Percentiles rank a stretch among this genome's conserved stretches.
These are phyloP conservation scores for Globisporangium splendens DNA, from an alignment of 352 stramenopile genomes.

Conservation along the genomic window DNA sequence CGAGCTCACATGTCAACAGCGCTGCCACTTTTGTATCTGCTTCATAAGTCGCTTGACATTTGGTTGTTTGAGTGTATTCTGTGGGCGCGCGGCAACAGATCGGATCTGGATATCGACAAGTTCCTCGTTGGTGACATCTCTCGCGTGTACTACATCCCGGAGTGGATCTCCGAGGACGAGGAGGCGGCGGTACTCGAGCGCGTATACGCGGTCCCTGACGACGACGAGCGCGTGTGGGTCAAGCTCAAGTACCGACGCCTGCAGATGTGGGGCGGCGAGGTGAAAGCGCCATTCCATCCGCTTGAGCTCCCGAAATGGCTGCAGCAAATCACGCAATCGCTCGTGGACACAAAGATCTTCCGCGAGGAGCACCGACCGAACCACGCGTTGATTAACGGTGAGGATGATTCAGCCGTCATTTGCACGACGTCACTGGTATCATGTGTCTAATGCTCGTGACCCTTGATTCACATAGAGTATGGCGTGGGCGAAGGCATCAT, in stretches of 20 bases:
- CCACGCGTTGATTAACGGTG: slow-evolving; percentile 73
- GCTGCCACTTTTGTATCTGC: neutral
- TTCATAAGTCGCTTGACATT: neutral
- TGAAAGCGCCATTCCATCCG: slow-evolving; percentile 43
- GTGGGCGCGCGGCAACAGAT: slow-evolving; percentile 3
- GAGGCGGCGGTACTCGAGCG: slow-evolving; percentile 52
- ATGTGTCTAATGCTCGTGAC: neutral
- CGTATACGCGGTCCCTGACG: slow-evolving; percentile 40
- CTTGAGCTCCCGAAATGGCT: slow-evolving; percentile 51
- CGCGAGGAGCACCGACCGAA: slow-evolving; percentile 43
- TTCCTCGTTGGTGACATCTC: slow-evolving; percentile 36
- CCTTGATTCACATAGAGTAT: slow-evolving; percentile 38
- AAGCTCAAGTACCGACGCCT: slow-evolving; percentile 58
- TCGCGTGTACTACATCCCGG: slow-evolving; percentile 53
- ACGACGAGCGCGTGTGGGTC: slow-evolving; percentile 41
- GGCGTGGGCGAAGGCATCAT: slow-evolving; percentile 60
- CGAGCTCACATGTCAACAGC: neutral
- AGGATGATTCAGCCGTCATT: neutral
- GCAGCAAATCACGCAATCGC: slow-evolving; percentile 37
- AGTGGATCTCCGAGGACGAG: slow-evolving; percentile 59
- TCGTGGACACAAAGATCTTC: slow-evolving; percentile 56
- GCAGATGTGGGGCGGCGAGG: slow-evolving; percentile 69
- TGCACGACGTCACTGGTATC: neutral
- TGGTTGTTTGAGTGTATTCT: neutral
- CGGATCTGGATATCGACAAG: slow-evolving; percentile 25